These are phyloP conservation scores for Teratosphaeria destructans DNA, from an alignment of 2,329 filamentous ascomycete species.

Conservation along the genomic window DNA sequence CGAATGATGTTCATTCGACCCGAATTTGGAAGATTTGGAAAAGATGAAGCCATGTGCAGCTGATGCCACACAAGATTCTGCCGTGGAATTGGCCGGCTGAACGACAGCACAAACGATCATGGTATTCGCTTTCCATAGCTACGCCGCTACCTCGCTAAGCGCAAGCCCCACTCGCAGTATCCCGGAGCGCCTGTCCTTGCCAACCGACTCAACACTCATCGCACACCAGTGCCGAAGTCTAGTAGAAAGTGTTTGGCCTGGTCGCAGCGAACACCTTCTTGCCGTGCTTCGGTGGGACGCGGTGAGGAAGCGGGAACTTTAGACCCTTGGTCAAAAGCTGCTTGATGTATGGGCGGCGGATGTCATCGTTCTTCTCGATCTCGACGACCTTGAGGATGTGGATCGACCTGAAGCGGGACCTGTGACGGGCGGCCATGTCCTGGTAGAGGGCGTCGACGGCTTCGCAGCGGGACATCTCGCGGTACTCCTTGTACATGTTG, in stretches of 20 bases:
- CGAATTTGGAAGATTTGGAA: neutral
- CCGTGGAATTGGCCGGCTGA: neutral
- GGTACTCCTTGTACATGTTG: constrained; percentile 99
- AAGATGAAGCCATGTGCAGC: neutral
- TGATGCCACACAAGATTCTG: neutral
- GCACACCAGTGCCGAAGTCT: constrained; percentile 23
- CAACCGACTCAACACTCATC: neutral
- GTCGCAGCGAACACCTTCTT: constrained; percentile 89
- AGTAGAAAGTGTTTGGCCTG: constrained; percentile 97
- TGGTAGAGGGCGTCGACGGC: constrained; percentile 96
- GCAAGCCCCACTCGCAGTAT: neutral
- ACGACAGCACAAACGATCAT: neutral
- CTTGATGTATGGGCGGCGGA: constrained; percentile 99
- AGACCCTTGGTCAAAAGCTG: constrained; percentile 92
- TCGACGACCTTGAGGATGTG: constrained; percentile 99
- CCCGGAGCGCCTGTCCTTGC: neutral
- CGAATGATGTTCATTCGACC: neutral
- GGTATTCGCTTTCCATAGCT: neutral
- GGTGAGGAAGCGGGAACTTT: constrained; percentile 98
- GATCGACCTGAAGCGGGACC: constrained; percentile 93
- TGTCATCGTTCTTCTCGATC: constrained; percentile 83
- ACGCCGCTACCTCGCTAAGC: neutral
- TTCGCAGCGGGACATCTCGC: constrained; percentile 92
- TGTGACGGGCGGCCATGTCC: constrained; percentile 99
- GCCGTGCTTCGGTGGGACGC: constrained; percentile 68